Conservation (phyloP, 352 stramenopile genomes). For the Discostella stelligera region DNA sequence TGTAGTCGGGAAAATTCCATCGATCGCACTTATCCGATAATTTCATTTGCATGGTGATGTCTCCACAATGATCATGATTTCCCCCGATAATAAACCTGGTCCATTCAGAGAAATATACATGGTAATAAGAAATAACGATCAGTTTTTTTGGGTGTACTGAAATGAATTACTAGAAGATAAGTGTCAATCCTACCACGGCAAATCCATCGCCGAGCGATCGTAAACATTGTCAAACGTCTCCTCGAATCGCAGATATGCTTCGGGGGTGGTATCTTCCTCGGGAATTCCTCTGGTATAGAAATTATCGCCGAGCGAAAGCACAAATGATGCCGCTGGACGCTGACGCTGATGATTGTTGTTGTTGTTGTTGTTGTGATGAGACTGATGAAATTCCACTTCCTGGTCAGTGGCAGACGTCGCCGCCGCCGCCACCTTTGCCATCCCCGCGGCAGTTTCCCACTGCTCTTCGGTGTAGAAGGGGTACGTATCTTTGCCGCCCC, state of each 20-base stretch:
- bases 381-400: not conserved
- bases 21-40: conserved; percentile 25
- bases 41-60: conserved; percentile 45
- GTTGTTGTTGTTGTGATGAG: not conserved
- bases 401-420: conserved; percentile 16
- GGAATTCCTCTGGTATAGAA: conserved; percentile 46
- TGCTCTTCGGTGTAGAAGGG: conserved; percentile 46
- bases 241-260: conserved; percentile 26
- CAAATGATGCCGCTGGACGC: conserved; percentile 34
- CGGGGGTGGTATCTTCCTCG: not conserved
- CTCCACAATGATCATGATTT: conserved; percentile 55
- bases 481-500: conserved; percentile 33
- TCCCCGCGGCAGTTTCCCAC: conserved; percentile 35
- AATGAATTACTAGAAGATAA: not conserved
- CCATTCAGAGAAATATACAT: not conserved
- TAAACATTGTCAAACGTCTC: conserved; percentile 54
- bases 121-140: not conserved
- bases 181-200: conserved; percentile 35
- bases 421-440: conserved; percentile 39
- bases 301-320: conserved; percentile 50
- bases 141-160: not conserved
- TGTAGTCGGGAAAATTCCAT: conserved; percentile 47
- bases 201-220: conserved; percentile 27
- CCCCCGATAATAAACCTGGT: conserved; percentile 43
- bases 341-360: not conserved